A percentile compares a stretch with the other conserved stretches of the same genome.
Conservation (phyloP, 768 basidiomycete genomes). For the Kwoniella dendrophila region DNA sequence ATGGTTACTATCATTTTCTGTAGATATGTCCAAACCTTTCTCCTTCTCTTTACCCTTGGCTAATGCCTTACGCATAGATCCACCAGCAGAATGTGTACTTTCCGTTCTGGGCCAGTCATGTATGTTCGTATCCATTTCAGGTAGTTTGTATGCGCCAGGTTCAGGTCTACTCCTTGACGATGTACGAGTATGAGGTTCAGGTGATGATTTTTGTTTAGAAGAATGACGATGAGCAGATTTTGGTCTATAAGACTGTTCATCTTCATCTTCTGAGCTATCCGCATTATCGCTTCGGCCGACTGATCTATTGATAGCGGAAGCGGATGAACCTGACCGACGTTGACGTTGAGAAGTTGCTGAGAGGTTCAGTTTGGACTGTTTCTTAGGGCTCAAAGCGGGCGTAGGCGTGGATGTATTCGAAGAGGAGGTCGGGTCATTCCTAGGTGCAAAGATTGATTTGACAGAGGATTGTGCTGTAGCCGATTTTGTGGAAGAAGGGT, state of each 20-base stretch:
- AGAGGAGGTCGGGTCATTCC: no score
- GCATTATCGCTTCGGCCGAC: no score
- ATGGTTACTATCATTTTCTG: no score
- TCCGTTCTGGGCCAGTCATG: slow-evolving; percentile 17
- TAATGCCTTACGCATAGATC: slow-evolving; percentile 7
- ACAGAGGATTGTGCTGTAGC: no score
- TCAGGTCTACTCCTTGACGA: slow-evolving; percentile 8
- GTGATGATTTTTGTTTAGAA: not conserved
- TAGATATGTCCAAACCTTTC: not conserved
- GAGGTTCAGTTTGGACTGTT: no score
- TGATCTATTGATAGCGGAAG: no score
- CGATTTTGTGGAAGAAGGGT: no score
- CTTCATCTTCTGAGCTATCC: not conserved
- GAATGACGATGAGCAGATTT: not conserved
- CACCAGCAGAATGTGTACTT: slow-evolving; percentile 14
- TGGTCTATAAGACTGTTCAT: slow-evolving; percentile 13
- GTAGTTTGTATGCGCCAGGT: slow-evolving; percentile 17
- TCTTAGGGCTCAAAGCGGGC: no score
- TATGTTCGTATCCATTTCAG: slow-evolving; percentile 5
- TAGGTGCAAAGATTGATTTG: no score
- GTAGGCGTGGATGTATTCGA: no score
- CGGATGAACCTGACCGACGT: no score
- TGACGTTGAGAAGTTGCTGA: no score
- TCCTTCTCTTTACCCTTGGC: not conserved
- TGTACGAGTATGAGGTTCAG: not conserved